phyloP scores from a whole-genome alignment of 768 basidiomycete genomes.

The Pleurotus cornucopiae region DNA sequence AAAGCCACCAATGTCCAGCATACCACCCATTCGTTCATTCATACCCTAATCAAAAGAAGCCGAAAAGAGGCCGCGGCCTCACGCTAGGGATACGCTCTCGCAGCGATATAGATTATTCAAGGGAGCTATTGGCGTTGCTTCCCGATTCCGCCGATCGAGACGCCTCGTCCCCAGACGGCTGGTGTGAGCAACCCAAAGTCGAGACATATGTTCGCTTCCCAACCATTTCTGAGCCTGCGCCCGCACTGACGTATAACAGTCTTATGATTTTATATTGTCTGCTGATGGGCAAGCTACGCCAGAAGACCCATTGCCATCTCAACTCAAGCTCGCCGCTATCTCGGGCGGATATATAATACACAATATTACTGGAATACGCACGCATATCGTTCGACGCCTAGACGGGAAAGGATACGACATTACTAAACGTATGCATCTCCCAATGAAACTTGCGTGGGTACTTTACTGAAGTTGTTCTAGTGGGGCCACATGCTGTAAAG shows the following conservation, averaged over 20 bases:
- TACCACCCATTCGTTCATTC: conserved; percentile 47
- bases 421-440: conserved; percentile 57
- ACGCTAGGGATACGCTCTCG: conserved; percentile 67
- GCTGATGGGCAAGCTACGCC: conserved; percentile 44
- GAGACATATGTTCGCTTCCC: conserved; percentile 59
- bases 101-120: conserved; percentile 76
- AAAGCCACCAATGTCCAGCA: conserved; percentile 70
- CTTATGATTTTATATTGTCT: conserved; percentile 80
- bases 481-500: conserved; percentile 77
- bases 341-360: conserved; percentile 71
- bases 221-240: not conserved
- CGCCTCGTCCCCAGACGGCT: conserved; percentile 66
- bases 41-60: conserved; percentile 23
- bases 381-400: conserved; percentile 71
- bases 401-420: conserved; percentile 88
- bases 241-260: conserved; percentile 35
- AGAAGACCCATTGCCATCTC: conserved; percentile 70
- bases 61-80: conserved; percentile 40
- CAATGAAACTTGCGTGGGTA: not conserved
- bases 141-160: conserved; percentile 46
- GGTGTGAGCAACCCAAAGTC: conserved; percentile 68
- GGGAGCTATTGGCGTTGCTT: conserved; percentile 57
- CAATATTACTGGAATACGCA: conserved; percentile 75
- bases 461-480: conserved; percentile 28
- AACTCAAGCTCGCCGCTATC: conserved; percentile 58